Percentiles rank a stretch among this genome's conserved stretches.
Conservation (phyloP, 1,284 basidiomycete species). For the Cutaneotrichosporon curvatum region DNA sequence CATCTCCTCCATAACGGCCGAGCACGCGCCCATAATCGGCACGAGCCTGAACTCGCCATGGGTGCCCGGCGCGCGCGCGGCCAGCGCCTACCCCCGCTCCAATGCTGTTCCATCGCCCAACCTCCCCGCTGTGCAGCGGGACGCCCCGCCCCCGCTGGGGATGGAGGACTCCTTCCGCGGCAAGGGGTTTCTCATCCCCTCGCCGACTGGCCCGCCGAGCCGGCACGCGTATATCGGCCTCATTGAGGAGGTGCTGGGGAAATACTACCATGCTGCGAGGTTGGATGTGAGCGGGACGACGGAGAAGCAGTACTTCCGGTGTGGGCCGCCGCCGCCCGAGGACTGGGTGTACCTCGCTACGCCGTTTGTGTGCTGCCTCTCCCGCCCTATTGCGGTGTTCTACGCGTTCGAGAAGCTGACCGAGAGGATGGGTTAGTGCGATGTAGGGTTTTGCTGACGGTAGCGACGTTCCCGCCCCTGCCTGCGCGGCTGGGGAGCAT, state of each 20-base stretch:
- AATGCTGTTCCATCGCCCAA: background rate
- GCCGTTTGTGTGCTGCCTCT: conserved; percentile 39
- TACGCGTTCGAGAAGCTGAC: conserved; percentile 37
- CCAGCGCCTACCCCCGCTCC: background rate
- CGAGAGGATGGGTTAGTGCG: conserved; percentile 32
- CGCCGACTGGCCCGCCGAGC: conserved; percentile 30
- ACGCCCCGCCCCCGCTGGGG: conserved; percentile 7
- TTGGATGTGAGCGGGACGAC: background rate
- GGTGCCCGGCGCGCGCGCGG: background rate
- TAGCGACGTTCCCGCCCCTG: conserved; percentile 35
- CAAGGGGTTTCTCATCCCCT: conserved; percentile 27
- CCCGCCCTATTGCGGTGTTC: conserved; percentile 33
- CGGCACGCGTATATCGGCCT: conserved; percentile 31
- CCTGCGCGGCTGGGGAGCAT: conserved; percentile 36
- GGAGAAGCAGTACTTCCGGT: background rate
- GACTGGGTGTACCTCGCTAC: conserved; percentile 42
- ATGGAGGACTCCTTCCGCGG: conserved; percentile 15
- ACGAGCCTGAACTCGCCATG: background rate
- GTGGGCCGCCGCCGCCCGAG: conserved; percentile 14
- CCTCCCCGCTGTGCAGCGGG: background rate
- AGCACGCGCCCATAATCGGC: conserved; percentile 7
- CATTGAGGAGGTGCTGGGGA: conserved; percentile 40
- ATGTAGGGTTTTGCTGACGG: background rate
- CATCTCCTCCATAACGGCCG: conserved; percentile 38
- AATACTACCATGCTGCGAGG: conserved; percentile 26